Conservation (phyloP, 2,329 filamentous ascomycete species). For the Colletotrichum sp. region DNA sequence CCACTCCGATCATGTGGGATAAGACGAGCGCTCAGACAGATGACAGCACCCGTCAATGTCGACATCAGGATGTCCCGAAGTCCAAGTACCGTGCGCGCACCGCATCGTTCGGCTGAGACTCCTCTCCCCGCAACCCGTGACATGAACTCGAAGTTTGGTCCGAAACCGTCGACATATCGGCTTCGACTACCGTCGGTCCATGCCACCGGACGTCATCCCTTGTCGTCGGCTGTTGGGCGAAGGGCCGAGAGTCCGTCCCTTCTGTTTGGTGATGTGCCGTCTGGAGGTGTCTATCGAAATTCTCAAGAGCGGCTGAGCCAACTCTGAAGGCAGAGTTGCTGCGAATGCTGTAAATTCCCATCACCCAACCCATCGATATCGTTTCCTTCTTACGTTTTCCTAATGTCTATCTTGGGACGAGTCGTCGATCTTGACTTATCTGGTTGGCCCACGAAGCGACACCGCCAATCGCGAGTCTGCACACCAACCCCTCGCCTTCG, state of each 20-base stretch:
- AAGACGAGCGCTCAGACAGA: not conserved
- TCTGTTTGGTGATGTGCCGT: not conserved
- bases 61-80: not conserved
- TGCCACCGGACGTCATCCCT: not conserved
- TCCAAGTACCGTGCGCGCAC: not conserved
- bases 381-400: not conserved
- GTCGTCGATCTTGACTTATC: not conserved
- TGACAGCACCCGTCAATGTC: not conserved
- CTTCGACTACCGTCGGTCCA: not conserved
- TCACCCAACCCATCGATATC: constrained; percentile 4
- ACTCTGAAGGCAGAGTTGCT: not conserved
- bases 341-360: not conserved
- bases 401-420: not conserved
- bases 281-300: not conserved
- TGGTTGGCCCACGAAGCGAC: not conserved
- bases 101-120: not conserved
- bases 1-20: not conserved
- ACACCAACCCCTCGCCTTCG: not conserved
- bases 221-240: not conserved
- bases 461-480: not conserved
- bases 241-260: not conserved
- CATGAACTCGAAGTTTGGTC: not conserved
- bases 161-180: not conserved
- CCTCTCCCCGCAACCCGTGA: not conserved
- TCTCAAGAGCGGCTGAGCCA: not conserved